Evolutionary conservation across 23 red algal genomes (phyloP).

Genomic region (Gracilaria gracilis): DNA sequence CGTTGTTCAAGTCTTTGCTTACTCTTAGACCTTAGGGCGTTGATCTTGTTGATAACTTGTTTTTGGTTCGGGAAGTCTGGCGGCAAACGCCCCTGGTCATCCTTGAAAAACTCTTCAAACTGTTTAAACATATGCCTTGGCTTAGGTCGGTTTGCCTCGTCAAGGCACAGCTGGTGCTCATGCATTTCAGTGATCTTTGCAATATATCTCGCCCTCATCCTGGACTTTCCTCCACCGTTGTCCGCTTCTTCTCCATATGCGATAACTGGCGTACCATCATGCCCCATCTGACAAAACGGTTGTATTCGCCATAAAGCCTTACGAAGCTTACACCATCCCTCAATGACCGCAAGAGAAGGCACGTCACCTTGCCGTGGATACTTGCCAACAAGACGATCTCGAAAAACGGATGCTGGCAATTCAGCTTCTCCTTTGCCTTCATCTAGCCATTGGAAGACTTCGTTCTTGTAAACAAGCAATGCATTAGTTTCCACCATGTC

Average conservation of each 20-base stretch:
- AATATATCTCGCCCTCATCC: conserved; percentile 44
- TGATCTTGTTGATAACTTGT: conserved; percentile 65
- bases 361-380: conserved; percentile 37
- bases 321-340: conserved; percentile 31
- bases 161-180: conserved; percentile 21
- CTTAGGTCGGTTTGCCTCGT: conserved; percentile 40
- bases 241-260: conserved; percentile 33
- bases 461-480: conserved; percentile 29
- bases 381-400: conserved; percentile 8
- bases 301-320: conserved; percentile 35
- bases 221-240: conserved; percentile 9
- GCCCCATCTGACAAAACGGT: conserved; percentile 27
- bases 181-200: conserved; percentile 65
- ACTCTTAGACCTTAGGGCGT: conserved; percentile 46
- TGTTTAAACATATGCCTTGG: conserved; percentile 52
- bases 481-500: conserved; percentile 14
- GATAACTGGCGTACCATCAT: conserved; percentile 30
- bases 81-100: conserved; percentile 33
- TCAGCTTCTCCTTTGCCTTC: conserved; percentile 14
- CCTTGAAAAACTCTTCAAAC: conserved; percentile 52
- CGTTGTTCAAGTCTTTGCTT: conserved; percentile 44
- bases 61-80: conserved; percentile 60
- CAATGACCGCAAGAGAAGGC: conserved; percentile 10
- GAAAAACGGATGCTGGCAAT: conserved; percentile 11
- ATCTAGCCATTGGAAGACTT: conserved; percentile 44